phyloP scores from a whole-genome alignment of 2,329 filamentous ascomycete species.

The Colletotrichum paranaense region DNA sequence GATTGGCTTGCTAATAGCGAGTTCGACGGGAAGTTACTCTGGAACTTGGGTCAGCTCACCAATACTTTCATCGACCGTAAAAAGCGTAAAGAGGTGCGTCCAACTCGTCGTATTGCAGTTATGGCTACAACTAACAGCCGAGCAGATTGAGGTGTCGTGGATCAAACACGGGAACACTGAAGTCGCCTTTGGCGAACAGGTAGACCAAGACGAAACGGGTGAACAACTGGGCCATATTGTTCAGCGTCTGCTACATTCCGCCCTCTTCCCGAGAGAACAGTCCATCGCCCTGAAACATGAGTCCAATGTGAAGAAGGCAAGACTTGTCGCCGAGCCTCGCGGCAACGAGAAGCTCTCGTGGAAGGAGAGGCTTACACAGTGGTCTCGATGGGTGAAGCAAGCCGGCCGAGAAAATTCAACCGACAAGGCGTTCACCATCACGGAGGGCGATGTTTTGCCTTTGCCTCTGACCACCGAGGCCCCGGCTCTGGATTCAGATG shows the following conservation, averaged over 20 bases:
- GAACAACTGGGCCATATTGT: constrained; percentile 35
- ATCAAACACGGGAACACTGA: constrained; percentile 2
- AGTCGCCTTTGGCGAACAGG: not conserved
- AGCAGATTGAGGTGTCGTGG: constrained; percentile 37
- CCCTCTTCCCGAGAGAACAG: not conserved
- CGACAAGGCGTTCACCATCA: not conserved
- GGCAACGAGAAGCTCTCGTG: constrained; percentile 31
- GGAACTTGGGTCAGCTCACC: constrained; percentile 52
- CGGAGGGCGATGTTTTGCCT: constrained; percentile 7
- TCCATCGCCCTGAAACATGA: not conserved
- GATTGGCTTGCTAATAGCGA: constrained; percentile 39
- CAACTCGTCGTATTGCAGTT: not conserved
- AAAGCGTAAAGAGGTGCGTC: not conserved
- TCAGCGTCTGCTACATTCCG: constrained; percentile 31
- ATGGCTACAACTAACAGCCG: not conserved
- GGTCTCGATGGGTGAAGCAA: constrained; percentile 33
- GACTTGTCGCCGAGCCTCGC: not conserved
- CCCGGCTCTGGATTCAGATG: not conserved
- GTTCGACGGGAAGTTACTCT: constrained; percentile 42
- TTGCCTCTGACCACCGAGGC: constrained; percentile 5
- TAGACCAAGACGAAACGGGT: not conserved
- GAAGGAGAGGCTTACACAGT: constrained; percentile 27
- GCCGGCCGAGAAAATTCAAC: constrained; percentile 26
- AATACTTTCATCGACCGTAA: constrained; percentile 38
- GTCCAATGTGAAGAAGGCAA: not conserved